These are phyloP conservation scores for Cladosporium halotolerans DNA, from an alignment of 2,329 filamentous ascomycete genomes.

Conservation along the genomic window DNA sequence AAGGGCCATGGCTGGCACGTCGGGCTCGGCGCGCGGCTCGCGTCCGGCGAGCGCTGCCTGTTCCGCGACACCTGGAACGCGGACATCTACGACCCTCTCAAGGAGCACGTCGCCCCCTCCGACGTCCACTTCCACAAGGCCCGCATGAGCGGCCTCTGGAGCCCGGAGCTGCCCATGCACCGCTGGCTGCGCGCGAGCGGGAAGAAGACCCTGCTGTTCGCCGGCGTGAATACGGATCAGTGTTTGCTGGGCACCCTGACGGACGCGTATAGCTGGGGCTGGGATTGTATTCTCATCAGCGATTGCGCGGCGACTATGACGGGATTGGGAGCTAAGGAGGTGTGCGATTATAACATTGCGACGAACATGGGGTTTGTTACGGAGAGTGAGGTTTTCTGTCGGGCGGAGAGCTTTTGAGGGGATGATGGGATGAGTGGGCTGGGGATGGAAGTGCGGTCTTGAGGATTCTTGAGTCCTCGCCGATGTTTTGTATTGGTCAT, in stretches of 20 bases:
- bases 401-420: conserved; percentile 15
- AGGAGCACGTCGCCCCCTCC: conserved; percentile 31
- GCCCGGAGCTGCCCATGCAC: conserved; percentile 35
- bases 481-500: background rate
- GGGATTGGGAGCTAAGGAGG: conserved; percentile 32
- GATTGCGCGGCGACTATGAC: conserved; percentile 40
- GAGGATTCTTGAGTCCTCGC: too few species aligned
- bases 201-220: conserved; percentile 38
- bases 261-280: conserved; percentile 38
- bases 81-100: conserved; percentile 37
- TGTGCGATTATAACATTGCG: conserved; percentile 37
- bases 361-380: conserved; percentile 40
- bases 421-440: background rate
- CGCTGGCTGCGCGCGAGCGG: conserved; percentile 34
- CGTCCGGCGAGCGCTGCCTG: conserved; percentile 33
- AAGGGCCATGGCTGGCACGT: conserved; percentile 37
- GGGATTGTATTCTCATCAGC: conserved; percentile 36
- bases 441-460: too few species aligned
- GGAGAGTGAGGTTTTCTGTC: conserved; percentile 31
- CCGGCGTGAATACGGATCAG: conserved; percentile 40
- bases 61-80: conserved; percentile 40
- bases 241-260: conserved; percentile 38
- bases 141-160: conserved; percentile 39
- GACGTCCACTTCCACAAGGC: conserved; percentile 41
- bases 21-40: conserved; percentile 34